Percentiles rank a stretch among this genome's conserved stretches.
phyloP scores from a whole-genome alignment of 1,284 basidiomycete species.

The Vanrija pseudolonga region DNA sequence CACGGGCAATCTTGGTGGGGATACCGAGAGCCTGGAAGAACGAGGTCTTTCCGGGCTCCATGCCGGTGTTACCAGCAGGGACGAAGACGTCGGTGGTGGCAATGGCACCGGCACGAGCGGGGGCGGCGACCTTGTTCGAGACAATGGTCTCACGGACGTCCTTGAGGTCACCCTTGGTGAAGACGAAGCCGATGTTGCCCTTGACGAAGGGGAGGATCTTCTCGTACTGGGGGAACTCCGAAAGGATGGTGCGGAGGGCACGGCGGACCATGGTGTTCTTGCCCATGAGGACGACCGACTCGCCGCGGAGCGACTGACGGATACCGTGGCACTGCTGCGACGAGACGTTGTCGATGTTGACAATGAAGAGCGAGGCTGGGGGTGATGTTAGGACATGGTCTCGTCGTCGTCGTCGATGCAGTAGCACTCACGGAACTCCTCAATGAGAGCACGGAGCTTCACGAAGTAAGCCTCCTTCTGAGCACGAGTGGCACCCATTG shows the following conservation, averaged over 20 bases:
- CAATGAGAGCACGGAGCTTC: conserved; percentile 90
- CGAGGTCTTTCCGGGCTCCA: conserved; percentile 99
- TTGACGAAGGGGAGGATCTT: conserved; percentile 90
- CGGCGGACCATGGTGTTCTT: conserved; percentile 99
- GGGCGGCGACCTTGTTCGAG: conserved; percentile 96
- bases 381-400: neutral
- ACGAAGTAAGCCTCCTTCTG: conserved; percentile 91
- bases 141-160: conserved; percentile 88
- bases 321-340: conserved; percentile 87
- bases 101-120: conserved; percentile 95
- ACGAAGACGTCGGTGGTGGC: conserved; percentile 90
- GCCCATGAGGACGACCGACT: conserved; percentile 97
- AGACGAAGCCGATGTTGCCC: conserved; percentile 99
- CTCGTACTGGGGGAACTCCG: conserved; percentile 91
- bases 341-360: conserved; percentile 99
- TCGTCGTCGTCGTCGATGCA: neutral
- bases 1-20: conserved; percentile 99
- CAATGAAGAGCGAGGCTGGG: conserved; percentile 92
- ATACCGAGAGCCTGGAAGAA: conserved; percentile 99
- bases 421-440: conserved; percentile 73
- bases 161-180: conserved; percentile 89
- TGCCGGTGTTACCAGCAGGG: conserved; percentile 96
- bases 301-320: conserved; percentile 91
- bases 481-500: conserved; percentile 87
- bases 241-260: conserved; percentile 84